Evolutionary conservation across 2,329 filamentous ascomycete species (phyloP).

Genomic region (Pseudogymnoascus sp.): DNA sequence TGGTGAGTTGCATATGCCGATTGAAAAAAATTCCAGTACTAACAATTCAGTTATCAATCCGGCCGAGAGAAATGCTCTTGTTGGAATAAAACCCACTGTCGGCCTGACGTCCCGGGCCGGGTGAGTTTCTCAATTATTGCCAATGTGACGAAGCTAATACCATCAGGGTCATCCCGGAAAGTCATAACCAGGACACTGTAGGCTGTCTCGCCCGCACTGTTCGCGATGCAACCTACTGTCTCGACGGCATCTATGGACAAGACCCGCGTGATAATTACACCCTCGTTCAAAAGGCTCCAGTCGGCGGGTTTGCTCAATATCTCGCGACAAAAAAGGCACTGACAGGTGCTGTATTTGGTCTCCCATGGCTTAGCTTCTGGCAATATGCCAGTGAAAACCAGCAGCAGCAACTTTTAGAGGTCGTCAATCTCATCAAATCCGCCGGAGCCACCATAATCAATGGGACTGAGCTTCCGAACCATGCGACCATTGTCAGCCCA

Average conservation of each 20-base stretch:
- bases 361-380: conserved; percentile 70
- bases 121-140: conserved; percentile 14
- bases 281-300: conserved; percentile 45
- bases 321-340: conserved; percentile 47
- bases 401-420: conserved; percentile 41
- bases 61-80: conserved; percentile 58
- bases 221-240: conserved; percentile 56
- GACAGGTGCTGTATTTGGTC: conserved; percentile 55
- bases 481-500: conserved; percentile 53
- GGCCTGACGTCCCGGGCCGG: conserved; percentile 58
- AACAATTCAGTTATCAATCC: conserved; percentile 53
- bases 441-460: conserved; percentile 63
- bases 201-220: conserved; percentile 61
- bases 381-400: conserved; percentile 49
- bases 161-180: conserved; percentile 55
- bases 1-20: conserved; percentile 28
- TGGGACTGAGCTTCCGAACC: conserved; percentile 58
- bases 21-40: conserved; percentile 5
- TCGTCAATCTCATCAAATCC: conserved; percentile 45
- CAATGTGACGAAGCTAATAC: conserved; percentile 38
- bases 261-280: conserved; percentile 62
- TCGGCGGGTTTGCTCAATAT: conserved; percentile 44
- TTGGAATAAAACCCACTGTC: conserved; percentile 70
- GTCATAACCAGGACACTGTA: conserved; percentile 59
- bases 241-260: conserved; percentile 60